phyloP scores from a whole-genome alignment of 768 basidiomycete genomes.

The Panaeolus papilionaceus region DNA sequence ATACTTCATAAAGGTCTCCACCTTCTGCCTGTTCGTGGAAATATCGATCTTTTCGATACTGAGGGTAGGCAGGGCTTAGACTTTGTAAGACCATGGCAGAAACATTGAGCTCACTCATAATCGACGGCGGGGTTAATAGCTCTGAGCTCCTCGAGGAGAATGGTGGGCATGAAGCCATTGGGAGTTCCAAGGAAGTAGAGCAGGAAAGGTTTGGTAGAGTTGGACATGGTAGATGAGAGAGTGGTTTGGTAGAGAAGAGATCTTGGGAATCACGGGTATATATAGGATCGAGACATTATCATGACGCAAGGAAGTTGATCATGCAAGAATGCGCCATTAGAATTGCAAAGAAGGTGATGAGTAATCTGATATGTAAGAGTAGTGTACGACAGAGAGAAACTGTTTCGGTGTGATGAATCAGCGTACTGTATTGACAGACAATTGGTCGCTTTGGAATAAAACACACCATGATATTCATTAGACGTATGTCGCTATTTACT shows the following conservation, averaged over 20 bases:
- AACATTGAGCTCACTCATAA: constrained; percentile 51
- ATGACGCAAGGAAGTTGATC: constrained; percentile 19
- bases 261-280: constrained; percentile 10
- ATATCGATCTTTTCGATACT: constrained; percentile 64
- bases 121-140: constrained; percentile 52
- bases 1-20: constrained; percentile 15
- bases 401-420: constrained; percentile 17
- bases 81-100: neutral
- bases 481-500: neutral
- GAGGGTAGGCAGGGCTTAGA: constrained; percentile 11
- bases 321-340: constrained; percentile 11
- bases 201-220: constrained; percentile 46
- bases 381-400: neutral
- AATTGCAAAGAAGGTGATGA: constrained; percentile 4
- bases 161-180: constrained; percentile 59
- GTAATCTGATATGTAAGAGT: constrained; percentile 14
- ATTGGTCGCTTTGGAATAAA: neutral
- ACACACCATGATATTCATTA: neutral
- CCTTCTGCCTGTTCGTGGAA: constrained; percentile 75
- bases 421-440: neutral
- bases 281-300: constrained; percentile 4
- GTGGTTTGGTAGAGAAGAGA: constrained; percentile 4
- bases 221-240: constrained; percentile 35
- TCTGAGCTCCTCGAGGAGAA: constrained; percentile 69
- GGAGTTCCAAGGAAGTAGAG: constrained; percentile 65